Conservation (phyloP, 2,329 filamentous ascomycete species). For the Stagonosporopsis cucurbitacearum region DNA sequence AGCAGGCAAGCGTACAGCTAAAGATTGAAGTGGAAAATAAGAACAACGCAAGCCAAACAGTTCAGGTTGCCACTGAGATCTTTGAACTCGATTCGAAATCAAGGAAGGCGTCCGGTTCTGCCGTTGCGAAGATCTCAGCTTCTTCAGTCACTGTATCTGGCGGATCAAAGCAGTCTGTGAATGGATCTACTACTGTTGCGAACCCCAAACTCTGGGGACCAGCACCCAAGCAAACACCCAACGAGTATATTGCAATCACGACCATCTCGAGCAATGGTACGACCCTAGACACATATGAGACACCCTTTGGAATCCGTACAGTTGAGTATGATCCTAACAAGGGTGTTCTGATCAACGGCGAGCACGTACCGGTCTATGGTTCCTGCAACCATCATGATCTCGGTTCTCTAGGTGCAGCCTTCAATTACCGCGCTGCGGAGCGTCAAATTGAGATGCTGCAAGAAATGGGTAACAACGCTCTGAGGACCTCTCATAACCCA, state of each 20-base stretch:
- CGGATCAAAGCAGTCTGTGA: constrained; percentile 43
- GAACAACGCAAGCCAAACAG: constrained; percentile 36
- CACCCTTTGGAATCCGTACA: constrained; percentile 58
- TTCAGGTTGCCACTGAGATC: constrained; percentile 53
- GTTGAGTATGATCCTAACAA: constrained; percentile 50
- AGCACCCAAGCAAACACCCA: constrained; percentile 53
- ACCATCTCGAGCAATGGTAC: constrained; percentile 25
- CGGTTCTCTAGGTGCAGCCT: constrained; percentile 59
- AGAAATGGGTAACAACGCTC: constrained; percentile 59
- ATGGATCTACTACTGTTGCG: constrained; percentile 45
- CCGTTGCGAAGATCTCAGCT: constrained; percentile 46
- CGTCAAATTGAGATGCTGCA: constrained; percentile 59
- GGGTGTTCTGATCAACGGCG: constrained; percentile 57
- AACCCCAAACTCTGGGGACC: constrained; percentile 60
- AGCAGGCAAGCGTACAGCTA: constrained; percentile 55
- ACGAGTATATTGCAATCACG: constrained; percentile 58
- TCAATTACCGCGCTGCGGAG: constrained; percentile 57
- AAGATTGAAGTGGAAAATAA: constrained; percentile 57
- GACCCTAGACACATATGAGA: constrained; percentile 56
- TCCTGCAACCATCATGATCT: constrained; percentile 61
- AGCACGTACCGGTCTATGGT: constrained; percentile 55
- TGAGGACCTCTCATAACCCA: constrained; percentile 62
- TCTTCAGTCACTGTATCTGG: constrained; percentile 39
- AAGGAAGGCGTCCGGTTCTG: constrained; percentile 24
- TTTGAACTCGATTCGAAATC: constrained; percentile 48